Evolutionary conservation across 1,284 basidiomycete genomes (phyloP).

Genomic region (Cutaneotrichosporon sp.): DNA sequence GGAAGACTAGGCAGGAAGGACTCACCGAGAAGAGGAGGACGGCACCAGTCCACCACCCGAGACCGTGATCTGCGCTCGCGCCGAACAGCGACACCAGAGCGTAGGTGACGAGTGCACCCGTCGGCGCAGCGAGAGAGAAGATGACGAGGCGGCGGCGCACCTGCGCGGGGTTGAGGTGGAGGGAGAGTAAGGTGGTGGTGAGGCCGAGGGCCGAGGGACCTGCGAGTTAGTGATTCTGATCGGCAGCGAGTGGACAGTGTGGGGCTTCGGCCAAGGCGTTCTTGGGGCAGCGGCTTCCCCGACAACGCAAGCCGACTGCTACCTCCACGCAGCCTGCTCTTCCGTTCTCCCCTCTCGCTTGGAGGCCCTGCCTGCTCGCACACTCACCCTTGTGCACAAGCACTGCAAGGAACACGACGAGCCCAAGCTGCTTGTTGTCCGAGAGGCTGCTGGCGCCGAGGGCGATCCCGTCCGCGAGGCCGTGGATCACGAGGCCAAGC

Average conservation of each 20-base stretch:
- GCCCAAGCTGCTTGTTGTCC: constrained; percentile 58
- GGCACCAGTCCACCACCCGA: constrained; percentile 65
- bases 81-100: constrained; percentile 63
- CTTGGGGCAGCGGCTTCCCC: no score
- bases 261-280: no score
- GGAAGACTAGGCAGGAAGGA: no score
- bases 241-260: no score
- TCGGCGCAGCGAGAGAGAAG: constrained; percentile 77
- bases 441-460: constrained; percentile 65
- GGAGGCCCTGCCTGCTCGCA: not conserved
- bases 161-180: constrained; percentile 64
- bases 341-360: no score
- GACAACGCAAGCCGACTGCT: no score
- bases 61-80: constrained; percentile 21
- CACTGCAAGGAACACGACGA: constrained; percentile 84
- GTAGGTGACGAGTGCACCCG: constrained; percentile 72
- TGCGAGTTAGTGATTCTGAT: constrained; percentile 48
- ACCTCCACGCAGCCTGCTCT: no score
- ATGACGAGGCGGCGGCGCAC: constrained; percentile 73
- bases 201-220: constrained; percentile 83
- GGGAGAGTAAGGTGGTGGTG: constrained; percentile 74
- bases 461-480: constrained; percentile 84
- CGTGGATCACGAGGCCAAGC: constrained; percentile 80
- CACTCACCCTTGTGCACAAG: constrained; percentile 80
- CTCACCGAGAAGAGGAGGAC: constrained; percentile 53